Base-by-base conservation (phyloP, 257 asterid genomes). In the Coffea eugenioides region DNA sequence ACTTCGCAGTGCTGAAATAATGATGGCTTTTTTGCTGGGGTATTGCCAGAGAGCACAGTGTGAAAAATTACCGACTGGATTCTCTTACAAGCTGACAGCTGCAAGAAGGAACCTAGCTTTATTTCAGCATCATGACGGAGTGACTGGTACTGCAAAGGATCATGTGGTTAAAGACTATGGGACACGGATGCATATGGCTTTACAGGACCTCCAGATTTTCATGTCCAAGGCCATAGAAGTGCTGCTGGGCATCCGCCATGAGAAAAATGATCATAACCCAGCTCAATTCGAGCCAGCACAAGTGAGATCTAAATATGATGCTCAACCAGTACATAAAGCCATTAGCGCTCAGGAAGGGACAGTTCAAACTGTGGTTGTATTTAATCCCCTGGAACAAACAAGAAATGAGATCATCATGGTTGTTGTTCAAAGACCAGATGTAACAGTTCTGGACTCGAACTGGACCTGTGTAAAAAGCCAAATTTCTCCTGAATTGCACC, bases 401-500 rank as follows among this genome's bases (percentile, higher is more conserved):
- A 85, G 97, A 80, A 86, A 87, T 67, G 99, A 96, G 88, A 92
- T 92, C 77, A 95, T 92, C 82, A 96, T 89, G 95, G 90, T 96
- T 48, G 88, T 93, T 34, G 98, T 91, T 77, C 97, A 92, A 78
- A 87, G 97, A 79, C 97, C 98, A 4, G 97, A 94, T 80, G 97
- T 91, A 48, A 96, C 99, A 9, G 92, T 96, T 70, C 79, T 96
- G 86, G 99, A 96, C 86, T 90, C 97, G 6, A 96, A 96, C 84
- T 96, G 98, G 99, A 96, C 99, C 5, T 96, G 98, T 84, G 93
- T 94, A 83, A 96, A 85, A 88, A 96, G 99, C 87, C 99, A 94
- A 87, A 89, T 94, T 67, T 92, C 98, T 83, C 99, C 98, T 21
- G 98, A 96, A 80, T 73, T 94, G 65, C 84, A 56, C 71, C 94